Conservation (phyloP, 1,139 yeast genomes). For the Lodderomyces orthopsilosis region DNA sequence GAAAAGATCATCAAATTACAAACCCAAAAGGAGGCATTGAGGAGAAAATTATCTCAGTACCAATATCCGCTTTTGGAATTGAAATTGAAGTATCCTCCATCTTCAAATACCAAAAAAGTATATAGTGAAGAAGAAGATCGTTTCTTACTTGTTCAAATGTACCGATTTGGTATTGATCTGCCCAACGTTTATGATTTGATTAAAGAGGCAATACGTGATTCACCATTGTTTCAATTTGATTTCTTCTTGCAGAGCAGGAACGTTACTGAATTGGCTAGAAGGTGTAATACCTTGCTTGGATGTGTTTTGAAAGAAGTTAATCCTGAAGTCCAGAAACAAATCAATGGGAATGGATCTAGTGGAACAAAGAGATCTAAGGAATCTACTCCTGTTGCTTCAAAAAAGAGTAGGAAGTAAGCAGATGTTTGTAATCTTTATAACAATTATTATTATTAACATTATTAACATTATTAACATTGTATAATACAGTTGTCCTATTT, state of each 20-base stretch:
- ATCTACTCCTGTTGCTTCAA: constrained; percentile 7
- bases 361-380: constrained; percentile 16
- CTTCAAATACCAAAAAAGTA: constrained; percentile 52
- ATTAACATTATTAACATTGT: not conserved
- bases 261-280: constrained; percentile 60
- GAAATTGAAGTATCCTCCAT: constrained; percentile 58
- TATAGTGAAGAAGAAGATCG: constrained; percentile 76
- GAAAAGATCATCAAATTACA: constrained; percentile 58
- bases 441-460: too few species aligned
- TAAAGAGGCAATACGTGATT: constrained; percentile 57
- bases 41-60: constrained; percentile 61
- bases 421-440: not conserved
- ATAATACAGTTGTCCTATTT: too few species aligned
- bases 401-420: not conserved
- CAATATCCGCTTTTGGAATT: constrained; percentile 65
- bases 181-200: constrained; percentile 64
- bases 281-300: constrained; percentile 64
- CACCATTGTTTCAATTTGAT: constrained; percentile 65
- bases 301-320: constrained; percentile 61
- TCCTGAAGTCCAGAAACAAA: constrained; percentile 13
- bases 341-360: too few species aligned
- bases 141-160: constrained; percentile 61
- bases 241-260: constrained; percentile 70
- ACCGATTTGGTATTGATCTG: constrained; percentile 63
- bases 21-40: constrained; percentile 63